phyloP scores from a whole-genome alignment of 2,329 filamentous ascomycete species.

The Lachnellula suecica region DNA sequence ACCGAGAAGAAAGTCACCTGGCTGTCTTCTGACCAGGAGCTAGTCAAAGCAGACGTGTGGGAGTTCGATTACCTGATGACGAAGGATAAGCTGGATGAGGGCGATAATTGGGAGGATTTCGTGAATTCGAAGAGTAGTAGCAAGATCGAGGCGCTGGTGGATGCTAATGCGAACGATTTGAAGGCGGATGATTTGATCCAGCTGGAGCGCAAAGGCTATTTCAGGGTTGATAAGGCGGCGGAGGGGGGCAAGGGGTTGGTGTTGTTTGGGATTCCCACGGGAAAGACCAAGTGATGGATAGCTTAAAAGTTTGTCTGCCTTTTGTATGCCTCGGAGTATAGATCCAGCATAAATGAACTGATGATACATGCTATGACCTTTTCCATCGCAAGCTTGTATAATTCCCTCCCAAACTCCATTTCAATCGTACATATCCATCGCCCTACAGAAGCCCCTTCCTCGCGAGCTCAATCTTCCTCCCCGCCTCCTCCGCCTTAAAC shows the following conservation, averaged over 20 bases:
- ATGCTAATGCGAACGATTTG: constrained; percentile 74
- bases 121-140: constrained; percentile 72
- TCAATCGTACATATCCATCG: not conserved
- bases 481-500: constrained; percentile 68
- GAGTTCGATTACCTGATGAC: constrained; percentile 95
- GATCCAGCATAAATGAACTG: constrained; percentile 6
- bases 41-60: constrained; percentile 81
- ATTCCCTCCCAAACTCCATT: not conserved
- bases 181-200: constrained; percentile 92
- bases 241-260: constrained; percentile 58
- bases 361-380: constrained; percentile 5
- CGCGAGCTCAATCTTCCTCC: constrained; percentile 75
- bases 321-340: not conserved
- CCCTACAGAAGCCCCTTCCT: constrained; percentile 71
- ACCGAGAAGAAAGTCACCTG: constrained; percentile 97
- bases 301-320: constrained; percentile 1
- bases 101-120: constrained; percentile 82
- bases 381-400: not conserved
- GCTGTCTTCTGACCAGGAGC: constrained; percentile 75
- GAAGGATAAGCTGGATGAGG: constrained; percentile 90
- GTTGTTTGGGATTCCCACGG: constrained; percentile 70
- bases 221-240: constrained; percentile 71
- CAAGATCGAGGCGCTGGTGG: constrained; percentile 73
- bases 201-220: constrained; percentile 91
- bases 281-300: constrained; percentile 44